These are phyloP conservation scores for Sclerotinia glacialis DNA, from an alignment of 2,329 filamentous ascomycete species.

Conservation along the genomic window DNA sequence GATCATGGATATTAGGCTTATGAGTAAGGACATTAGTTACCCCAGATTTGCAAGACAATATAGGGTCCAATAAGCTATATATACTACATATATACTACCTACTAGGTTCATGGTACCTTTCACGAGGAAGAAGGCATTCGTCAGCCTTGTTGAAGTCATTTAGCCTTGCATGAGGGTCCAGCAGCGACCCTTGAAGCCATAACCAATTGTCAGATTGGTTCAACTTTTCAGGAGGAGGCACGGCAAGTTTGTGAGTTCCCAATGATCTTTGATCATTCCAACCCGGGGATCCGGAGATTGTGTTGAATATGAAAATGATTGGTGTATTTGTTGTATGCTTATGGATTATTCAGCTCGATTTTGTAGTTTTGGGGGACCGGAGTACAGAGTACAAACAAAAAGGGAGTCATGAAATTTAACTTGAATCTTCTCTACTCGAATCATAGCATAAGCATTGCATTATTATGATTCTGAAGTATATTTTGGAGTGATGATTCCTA, in stretches of 20 bases:
- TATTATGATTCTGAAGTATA: background rate
- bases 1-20: too few species aligned
- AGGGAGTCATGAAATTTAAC: background rate
- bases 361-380: background rate
- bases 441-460: background rate
- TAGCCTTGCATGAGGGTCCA: slow-evolving; percentile 9
- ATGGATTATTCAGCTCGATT: slow-evolving; percentile 5
- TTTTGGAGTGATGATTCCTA: background rate
- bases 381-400: background rate
- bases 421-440: background rate
- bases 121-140: background rate
- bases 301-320: background rate
- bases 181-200: background rate
- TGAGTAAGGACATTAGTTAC: background rate
- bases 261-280: background rate
- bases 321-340: background rate
- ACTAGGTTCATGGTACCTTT: background rate
- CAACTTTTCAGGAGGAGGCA: too few species aligned
- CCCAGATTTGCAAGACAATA: background rate
- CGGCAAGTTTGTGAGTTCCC: background rate
- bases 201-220: background rate
- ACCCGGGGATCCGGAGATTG: background rate
- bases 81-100: background rate
- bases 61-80: background rate
- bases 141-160: slow-evolving; percentile 4